These are phyloP conservation scores for Corchorus capsularis DNA, from an alignment of 345 rosid genomes.

Conservation along the genomic window DNA sequence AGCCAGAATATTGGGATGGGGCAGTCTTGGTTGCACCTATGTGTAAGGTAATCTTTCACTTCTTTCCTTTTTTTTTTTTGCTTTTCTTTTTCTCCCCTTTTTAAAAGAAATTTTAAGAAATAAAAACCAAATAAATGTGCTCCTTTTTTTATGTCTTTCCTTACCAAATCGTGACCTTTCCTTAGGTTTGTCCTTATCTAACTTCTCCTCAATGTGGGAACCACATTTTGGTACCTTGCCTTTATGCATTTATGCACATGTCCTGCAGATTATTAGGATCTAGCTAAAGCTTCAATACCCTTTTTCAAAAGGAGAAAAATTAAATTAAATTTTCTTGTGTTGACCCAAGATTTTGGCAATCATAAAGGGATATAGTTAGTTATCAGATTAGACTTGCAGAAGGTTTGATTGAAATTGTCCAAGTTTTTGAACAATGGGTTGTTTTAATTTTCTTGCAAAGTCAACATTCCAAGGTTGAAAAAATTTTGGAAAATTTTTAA, in stretches of 20 bases:
- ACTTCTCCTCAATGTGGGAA: not conserved
- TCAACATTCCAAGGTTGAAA: not conserved
- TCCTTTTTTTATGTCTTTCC: not conserved
- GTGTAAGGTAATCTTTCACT: conserved; percentile 61
- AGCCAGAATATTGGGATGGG: conserved; percentile 76
- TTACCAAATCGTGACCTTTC: not conserved
- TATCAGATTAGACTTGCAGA: not conserved
- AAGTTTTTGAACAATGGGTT: not conserved
- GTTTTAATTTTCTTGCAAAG: not conserved
- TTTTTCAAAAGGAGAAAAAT: not conserved
- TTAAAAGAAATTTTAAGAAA: too few relatives aligned
- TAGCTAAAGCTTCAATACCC: not conserved
- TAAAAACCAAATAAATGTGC: too few relatives aligned
- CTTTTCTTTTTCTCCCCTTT: too few relatives aligned
- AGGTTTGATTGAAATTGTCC: not conserved
- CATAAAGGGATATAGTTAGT: not conserved
- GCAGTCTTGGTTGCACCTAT: conserved; percentile 83
- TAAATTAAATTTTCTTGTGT: not conserved
- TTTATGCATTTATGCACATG: too few relatives aligned
- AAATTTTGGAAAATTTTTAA: not conserved
- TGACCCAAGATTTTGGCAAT: not conserved
- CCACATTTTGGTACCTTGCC: not conserved
- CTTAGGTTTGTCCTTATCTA: not conserved
- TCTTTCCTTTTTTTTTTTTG: too few relatives aligned
- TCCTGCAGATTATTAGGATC: not conserved